phyloP scores from a whole-genome alignment of 352 stramenopile genomes.

The Pseudoperonospora humuli region DNA sequence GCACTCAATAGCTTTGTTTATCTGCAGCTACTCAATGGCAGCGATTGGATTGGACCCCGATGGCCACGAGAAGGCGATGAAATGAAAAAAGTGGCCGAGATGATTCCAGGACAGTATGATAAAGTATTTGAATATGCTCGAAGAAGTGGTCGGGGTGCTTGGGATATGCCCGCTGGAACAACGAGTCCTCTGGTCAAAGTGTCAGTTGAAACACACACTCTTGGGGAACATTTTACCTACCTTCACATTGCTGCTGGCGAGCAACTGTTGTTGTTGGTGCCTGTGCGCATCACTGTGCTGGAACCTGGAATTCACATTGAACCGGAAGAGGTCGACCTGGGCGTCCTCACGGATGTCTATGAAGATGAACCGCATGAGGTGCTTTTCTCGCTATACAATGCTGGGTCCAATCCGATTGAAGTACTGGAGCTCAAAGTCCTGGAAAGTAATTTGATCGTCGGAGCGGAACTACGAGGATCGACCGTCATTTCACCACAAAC shows the following conservation, averaged over 20 bases:
- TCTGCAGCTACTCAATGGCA: constrained; percentile 18
- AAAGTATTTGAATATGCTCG: constrained; percentile 11
- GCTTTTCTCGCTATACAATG: constrained; percentile 36
- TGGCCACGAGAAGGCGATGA: constrained; percentile 14
- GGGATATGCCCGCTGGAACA: constrained; percentile 29
- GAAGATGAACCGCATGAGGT: constrained; percentile 21
- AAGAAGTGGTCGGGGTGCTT: constrained; percentile 17
- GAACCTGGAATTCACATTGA: constrained; percentile 32
- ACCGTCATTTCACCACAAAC: constrained; percentile 30
- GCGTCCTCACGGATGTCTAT: constrained; percentile 23
- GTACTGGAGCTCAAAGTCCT: constrained; percentile 30
- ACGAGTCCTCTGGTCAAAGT: constrained; percentile 34
- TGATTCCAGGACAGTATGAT: constrained; percentile 18
- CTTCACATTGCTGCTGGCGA: constrained; percentile 25
- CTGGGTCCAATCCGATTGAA: constrained; percentile 25
- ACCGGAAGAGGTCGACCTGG: constrained; percentile 27
- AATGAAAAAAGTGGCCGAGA: neutral
- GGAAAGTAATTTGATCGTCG: constrained; percentile 25
- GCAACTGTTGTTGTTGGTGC: constrained; percentile 20
- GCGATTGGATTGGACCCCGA: constrained; percentile 18
- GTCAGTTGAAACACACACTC: constrained; percentile 15
- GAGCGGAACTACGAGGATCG: constrained; percentile 21
- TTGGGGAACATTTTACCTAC: constrained; percentile 31
- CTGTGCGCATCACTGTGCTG: constrained; percentile 32
- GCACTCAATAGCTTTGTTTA: constrained; percentile 30